A percentile compares a stretch with the other conserved stretches of the same genome.
Evolutionary conservation across 2,329 filamentous ascomycete genomes (phyloP).

Genomic region (Colletotrichum filicis): DNA sequence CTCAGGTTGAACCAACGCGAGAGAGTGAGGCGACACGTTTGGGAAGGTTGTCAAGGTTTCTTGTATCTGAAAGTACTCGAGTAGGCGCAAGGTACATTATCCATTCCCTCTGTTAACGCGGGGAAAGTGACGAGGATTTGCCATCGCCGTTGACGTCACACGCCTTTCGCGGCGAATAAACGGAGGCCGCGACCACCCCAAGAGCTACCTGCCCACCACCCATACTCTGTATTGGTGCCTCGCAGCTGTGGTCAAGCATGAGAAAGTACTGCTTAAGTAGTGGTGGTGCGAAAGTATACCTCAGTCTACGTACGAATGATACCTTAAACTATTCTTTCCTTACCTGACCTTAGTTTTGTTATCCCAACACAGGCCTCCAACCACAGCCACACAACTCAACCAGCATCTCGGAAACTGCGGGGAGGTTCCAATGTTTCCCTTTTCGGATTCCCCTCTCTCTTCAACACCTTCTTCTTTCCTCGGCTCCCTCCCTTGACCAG

Average conservation of each 20-base stretch:
- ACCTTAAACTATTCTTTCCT: neutral
- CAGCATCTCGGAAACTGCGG: neutral
- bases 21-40: neutral
- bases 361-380: neutral
- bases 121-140: conserved; percentile 17
- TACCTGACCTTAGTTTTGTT: neutral
- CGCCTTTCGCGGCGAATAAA: neutral
- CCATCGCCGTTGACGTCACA: conserved; percentile 30
- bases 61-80: neutral
- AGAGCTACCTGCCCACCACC: neutral
- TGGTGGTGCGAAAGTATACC: no score
- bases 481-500: neutral
- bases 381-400: neutral
- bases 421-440: neutral
- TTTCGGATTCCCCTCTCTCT: neutral
- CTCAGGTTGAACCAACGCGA: neutral
- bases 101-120: neutral
- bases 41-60: neutral
- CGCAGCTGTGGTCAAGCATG: no score
- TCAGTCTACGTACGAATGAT: no score
- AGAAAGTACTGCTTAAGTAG: no score
- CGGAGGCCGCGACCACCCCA: neutral
- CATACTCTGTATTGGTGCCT: neutral
- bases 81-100: neutral
- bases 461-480: neutral